Base-by-base conservation (phyloP, 2,329 filamentous ascomycete species). In the Neonectria neomacrospora region DNA sequence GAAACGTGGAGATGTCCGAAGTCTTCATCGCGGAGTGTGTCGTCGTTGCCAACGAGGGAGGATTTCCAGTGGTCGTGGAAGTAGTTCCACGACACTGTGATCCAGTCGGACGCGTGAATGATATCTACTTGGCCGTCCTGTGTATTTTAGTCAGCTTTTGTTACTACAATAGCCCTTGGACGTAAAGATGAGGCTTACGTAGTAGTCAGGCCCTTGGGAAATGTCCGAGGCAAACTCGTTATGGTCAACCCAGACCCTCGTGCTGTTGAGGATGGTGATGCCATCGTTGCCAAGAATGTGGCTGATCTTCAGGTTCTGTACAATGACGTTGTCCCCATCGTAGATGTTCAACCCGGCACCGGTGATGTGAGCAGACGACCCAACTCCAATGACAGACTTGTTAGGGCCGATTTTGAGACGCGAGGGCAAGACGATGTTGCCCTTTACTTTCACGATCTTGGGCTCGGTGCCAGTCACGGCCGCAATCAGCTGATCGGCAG, bases 21-120 rank as follows among this genome's bases (percentile, higher is more conserved):
- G 68, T 82, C 82, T 20, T 80, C 69, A 37, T 79, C 78, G 47
- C 80, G 78, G 54, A 81, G 74, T 1, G 66, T 65, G 42, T 76
- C 75, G 37, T 76, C 74, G 72, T 81, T 82, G 8, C 81, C 81
- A 3, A 83, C 69, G 0, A 83, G 77, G 2, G 80, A 82, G 1
- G 78, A 78, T 67, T 82, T 84, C 78, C 80, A 83, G 72, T 82
- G 80, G 65, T 82, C 78, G 63, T 83, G 81, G 76, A 83, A 82
- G 67, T 82, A 82, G 73, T 83, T 83, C 79, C 80, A 81, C 0
- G 78, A 82, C 2, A 83, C 73, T 0, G 82, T 84, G 61, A 83
- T 73, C 72, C 75, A 83, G 73, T 83, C 81, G 0, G 78, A 79
- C 3, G 75, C 80, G 3, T 78, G 78, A 50, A 81, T 78, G 39